Evolutionary conservation across 306 rosid species (phyloP), one percentile per base, ranked within the genome.

Genomic region (Luffa aegyptiaca): DNA sequence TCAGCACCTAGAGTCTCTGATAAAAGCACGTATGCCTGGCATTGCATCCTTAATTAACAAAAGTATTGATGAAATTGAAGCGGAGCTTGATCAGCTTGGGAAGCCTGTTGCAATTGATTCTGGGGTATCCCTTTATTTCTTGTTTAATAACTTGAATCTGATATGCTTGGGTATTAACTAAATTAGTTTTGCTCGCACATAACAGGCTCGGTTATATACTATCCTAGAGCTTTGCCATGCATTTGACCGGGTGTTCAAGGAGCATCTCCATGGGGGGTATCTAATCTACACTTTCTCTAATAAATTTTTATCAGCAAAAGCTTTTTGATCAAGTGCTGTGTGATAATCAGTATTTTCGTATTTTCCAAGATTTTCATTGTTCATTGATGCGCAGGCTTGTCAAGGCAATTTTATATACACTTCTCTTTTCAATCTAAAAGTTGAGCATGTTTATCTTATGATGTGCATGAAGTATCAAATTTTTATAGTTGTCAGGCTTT

Each of bases 241-340:
- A 14, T 88, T 88, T 82, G 89, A 86, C 73, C 83, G 65, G 80
- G 72, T 82, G 51, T 88, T 88, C 72, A 86, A 86, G 80, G 91
- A 88, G 77, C 89, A 88, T 81, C 85, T 88, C 72, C 86, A 86
- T 41, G 89, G 91, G 79, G 85, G 91, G 89, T 86, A 80, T 61
- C 41, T 6, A 75, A 11, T 46, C 62, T 42, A 33, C 57, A 63
- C 41, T n/a, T 46, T 68, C 26, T 77, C 69, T 33, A 68, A 46
- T 68, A 55, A 57, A 8, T 58, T 37, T 61, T 75, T 49, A 48
- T 10, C 68, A 57, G 39, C 46, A 37, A 36, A 51, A 33, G 0
- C 44, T 39, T 55, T 35, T 26, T 64, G 33, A 63, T 62, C 55
- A 63, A 33, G 39, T 48, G n/a, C 79, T 16, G 53, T 58, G 35